Evolutionary conservation across 2,329 filamentous ascomycete species (phyloP), one percentile per base, ranked within the genome.

Genomic region (Didymella pinodella): DNA sequence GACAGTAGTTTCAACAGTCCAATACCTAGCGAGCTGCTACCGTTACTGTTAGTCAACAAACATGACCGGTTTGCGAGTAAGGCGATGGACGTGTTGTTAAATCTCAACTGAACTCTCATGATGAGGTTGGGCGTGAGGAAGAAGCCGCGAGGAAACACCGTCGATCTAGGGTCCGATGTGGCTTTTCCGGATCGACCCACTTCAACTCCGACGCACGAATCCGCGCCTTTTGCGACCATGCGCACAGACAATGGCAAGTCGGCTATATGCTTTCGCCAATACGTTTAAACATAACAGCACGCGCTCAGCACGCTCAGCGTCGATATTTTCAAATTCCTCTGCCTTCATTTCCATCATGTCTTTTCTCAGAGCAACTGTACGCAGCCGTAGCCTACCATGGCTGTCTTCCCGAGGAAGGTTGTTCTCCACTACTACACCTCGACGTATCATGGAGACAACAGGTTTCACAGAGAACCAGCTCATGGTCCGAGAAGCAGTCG

Each of bases 401-500:
- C 40, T 40, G 56, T 43, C 41, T 20, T 32, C 47, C 18, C 50
- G 46, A 6, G 34, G 8, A 5, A 34, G 56, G 7, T 50, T 45
- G 18, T 79, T 81, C 64, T 79, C 77, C 28, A 63, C 54, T 52
- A 61, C 72, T 7, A 16, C 50, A 6, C 54, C 64, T n/a, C 61
- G 49, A 16, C 65, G 64, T 4, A 79, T 93, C 52, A 93, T 93
- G 90, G 88, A 91, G 64, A 87, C 84, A 34, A 85, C 85, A 1
- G 86, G 88, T 26, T 93, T 94, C 77, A 88, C 86, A 0, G 86
- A 91, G 44, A 88, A 87, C 48, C 90, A 94, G 68, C 71, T 93
- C 45, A 86, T 84, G 51, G 90, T 94, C 4, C 84, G 90, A 34
- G 88, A 92, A 59, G 87, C 90, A 0, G 83, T 93, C 20, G 77